A percentile compares a stretch with the other conserved stretches of the same genome.
Evolutionary conservation across 192 early-diverging fungal genomes (phyloP).

Genomic region (Linderina pennispora): DNA sequence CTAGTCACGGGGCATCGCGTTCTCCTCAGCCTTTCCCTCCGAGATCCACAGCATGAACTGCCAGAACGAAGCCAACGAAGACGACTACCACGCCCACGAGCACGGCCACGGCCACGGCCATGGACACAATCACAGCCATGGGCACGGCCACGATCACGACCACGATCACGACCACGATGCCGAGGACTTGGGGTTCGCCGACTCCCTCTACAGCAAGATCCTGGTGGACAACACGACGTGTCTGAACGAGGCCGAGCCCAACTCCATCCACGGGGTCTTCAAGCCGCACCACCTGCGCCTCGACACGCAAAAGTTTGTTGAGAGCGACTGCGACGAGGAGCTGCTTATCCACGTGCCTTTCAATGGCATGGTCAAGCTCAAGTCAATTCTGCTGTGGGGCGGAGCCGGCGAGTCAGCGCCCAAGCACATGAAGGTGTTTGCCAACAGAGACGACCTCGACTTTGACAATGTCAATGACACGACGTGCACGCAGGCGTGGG

Average conservation of each 20-base stretch:
- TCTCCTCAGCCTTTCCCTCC: background rate
- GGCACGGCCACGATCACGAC: conserved; percentile 46
- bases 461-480: conserved; percentile 75
- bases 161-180: conserved; percentile 69
- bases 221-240: conserved; percentile 70
- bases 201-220: conserved; percentile 72
- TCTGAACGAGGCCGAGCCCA: conserved; percentile 70
- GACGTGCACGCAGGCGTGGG: conserved; percentile 75
- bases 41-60: conserved; percentile 29
- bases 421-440: conserved; percentile 71
- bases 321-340: conserved; percentile 87
- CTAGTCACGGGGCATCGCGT: too few relatives aligned
- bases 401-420: conserved; percentile 57
- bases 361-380: conserved; percentile 84
- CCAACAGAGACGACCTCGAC: conserved; percentile 87
- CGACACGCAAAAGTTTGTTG: conserved; percentile 62
- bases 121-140: conserved; percentile 45
- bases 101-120: conserved; percentile 32
- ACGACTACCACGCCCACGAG: conserved; percentile 8
- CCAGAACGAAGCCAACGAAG: conserved; percentile 29
- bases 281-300: conserved; percentile 79
- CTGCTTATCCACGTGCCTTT: conserved; percentile 90
- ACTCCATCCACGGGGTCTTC: conserved; percentile 66
- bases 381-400: conserved; percentile 76
- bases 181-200: conserved; percentile 59